Base-by-base conservation (phyloP, 208 protist genomes). In the Crithidia bombi region DNA sequence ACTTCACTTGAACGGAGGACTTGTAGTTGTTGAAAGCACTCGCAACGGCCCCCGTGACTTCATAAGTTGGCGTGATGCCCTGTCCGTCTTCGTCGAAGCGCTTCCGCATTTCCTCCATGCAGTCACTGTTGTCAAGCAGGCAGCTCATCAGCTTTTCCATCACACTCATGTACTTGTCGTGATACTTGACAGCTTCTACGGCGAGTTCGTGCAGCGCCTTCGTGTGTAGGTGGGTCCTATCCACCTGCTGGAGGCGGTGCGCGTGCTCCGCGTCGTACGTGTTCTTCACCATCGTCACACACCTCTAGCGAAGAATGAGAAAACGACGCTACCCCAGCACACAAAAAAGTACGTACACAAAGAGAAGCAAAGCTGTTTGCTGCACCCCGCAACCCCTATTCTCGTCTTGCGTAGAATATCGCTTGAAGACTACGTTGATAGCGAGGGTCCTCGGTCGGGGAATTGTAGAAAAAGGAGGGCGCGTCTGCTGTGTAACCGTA, bases 121-220 rank as follows among this genome's bases (percentile, higher is more conserved):
- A 38, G 51, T 57, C 51, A 19, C 51, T 57, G 30, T 57, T 57
- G 30, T 57, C 51, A 6, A 35, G 51, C 4, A 57, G 9, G 2
- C 14, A 6, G 51, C 7, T 14, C 14, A 38, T 38, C 6, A 57
- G 7, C 11, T 6, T 38, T 10, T 57, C 51, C 30, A 57, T 35
- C 21, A 15, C 17, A 14, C 21, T 7, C 25, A 57, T 17, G 51
- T 57, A 57, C 51, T 57, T 57, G 51, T 57, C 51, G 51, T 57
- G 51, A 3, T 57, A 19, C 51, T 57, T 57, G 5, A 38, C 30
- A 6, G 51, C 51, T 19, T 57, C 30, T 10, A 14, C 21, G 30
- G 51, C 51, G 30, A 19, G 15, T 3, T 33, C 25, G 30, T 38
- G 5, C 14, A 57, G 5, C 5, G 43, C 43, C 11, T 7, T 21